A percentile compares a stretch with the other conserved stretches of the same genome.
phyloP scores from a whole-genome alignment of 768 basidiomycete species.

The Panellus pusillus region DNA sequence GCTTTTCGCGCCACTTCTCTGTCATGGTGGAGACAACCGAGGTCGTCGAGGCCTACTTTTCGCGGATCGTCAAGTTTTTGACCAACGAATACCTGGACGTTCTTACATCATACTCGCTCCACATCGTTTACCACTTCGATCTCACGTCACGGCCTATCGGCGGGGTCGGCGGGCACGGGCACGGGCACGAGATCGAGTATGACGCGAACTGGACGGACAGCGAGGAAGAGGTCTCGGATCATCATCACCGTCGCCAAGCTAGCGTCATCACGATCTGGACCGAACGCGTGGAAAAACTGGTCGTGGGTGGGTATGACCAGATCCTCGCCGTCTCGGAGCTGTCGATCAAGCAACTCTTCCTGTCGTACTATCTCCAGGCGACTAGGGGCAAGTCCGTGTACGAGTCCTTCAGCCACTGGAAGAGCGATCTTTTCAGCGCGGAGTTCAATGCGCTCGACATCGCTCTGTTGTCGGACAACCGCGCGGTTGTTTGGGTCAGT shows the following conservation, averaged over 20 bases:
- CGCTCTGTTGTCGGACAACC: neutral
- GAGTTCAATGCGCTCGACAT: neutral
- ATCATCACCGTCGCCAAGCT: neutral
- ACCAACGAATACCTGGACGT: conserved; percentile 1
- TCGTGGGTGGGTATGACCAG: neutral
- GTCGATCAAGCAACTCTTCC: conserved; percentile 1
- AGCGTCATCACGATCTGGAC: neutral
- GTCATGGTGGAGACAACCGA: neutral
- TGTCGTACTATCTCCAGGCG: neutral
- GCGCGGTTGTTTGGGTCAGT: conserved; percentile 2
- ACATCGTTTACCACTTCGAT: neutral
- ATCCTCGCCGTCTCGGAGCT: conserved; percentile 2
- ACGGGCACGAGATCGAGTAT: neutral
- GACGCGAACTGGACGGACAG: neutral
- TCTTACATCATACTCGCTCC: conserved; percentile 1
- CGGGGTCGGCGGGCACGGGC: neutral
- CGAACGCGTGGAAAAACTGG: neutral
- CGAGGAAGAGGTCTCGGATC: neutral
- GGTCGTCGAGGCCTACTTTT: neutral
- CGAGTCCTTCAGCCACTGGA: conserved; percentile 1
- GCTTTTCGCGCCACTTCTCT: neutral
- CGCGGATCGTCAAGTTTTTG: neutral
- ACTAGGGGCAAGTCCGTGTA: neutral
- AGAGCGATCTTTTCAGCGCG: conserved; percentile 4
- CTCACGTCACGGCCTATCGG: neutral